Evolutionary conservation across 2,329 filamentous ascomycete genomes (phyloP), one percentile per base, ranked within the genome.

Genomic region (Penicillium freii): DNA sequence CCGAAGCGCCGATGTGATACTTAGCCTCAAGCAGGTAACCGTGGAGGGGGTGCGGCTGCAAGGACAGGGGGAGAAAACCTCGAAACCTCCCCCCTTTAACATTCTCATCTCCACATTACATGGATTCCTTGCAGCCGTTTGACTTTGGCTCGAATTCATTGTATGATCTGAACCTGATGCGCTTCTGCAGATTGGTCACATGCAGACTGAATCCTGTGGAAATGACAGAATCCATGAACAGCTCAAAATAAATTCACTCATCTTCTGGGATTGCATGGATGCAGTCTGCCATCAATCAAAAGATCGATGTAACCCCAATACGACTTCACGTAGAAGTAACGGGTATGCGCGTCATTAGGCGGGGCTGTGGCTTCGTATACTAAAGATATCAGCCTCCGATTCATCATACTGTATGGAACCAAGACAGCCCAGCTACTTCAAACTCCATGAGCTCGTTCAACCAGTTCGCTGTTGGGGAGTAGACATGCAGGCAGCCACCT

Each of bases 401-500:
- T 15, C 11, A 13, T 19, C 46, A 15, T 42, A 25, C 19, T n/a
- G 17, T 27, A 45, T 19, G 50, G 27, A 21, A 40, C 36, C 13
- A 21, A 36, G 29, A 34, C 17, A 38, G 13, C 36, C 13, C 25
- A 44, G 27, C 13, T 49, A 5, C 19, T 21, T n/a, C 21, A 34
- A 45, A 19, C 39, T 25, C 27, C 27, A 21, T 47, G 51, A 21
- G 17, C 21, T 42, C 36, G 46, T 50, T 43, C 21, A 31, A 51
- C 29, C 27, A 9, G 47, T 43, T 56, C 53, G 25, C 31, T 56
- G 31, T 31, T 51, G 17, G 23, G 48, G 13, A 42, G 53, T 34
- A 45, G 34, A 11, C 36, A 64, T 72, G 70, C 69, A 72, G 61
- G 66, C 61, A 66, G 49, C 66, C 70, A 66, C 56, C 29, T 53